Evolutionary conservation across 257 asterid species (phyloP).

Genomic region (Catharanthus roseus): DNA sequence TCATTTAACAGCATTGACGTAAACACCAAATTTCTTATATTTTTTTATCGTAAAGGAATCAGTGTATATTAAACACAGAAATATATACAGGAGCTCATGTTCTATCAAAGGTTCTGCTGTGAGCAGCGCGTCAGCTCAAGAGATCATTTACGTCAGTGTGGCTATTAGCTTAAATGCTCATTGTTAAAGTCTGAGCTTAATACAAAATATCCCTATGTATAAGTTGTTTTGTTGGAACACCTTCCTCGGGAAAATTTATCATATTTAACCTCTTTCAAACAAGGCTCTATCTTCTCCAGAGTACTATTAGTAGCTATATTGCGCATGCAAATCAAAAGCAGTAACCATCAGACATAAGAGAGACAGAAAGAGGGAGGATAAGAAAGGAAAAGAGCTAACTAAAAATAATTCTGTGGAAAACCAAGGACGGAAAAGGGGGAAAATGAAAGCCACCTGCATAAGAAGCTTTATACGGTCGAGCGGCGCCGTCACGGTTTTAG

Average conservation of each 20-base stretch:
- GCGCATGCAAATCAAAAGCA: background rate
- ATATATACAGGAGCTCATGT: no score
- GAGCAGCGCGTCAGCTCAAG: no score
- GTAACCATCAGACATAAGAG: background rate
- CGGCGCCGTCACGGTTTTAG: slow-evolving; percentile 89
- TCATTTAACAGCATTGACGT: background rate
- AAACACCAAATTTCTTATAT: background rate
- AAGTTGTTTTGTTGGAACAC: no score
- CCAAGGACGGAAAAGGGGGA: background rate
- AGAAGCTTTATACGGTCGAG: slow-evolving; percentile 92
- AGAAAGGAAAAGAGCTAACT: no score
- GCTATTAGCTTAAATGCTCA: no score
- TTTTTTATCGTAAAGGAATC: no score
- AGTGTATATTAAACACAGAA: no score
- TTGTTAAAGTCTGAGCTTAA: no score
- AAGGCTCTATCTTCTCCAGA: background rate
- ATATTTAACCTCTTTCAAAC: background rate
- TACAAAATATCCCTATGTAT: no score
- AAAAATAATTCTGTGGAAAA: background rate
- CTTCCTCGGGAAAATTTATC: no score
- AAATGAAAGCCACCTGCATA: slow-evolving; percentile 58
- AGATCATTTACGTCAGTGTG: no score
- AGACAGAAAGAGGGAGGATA: background rate
- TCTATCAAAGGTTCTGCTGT: no score
- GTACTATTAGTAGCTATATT: background rate